Evolutionary conservation across 768 basidiomycete genomes (phyloP).

Genomic region (Amanita exitialis): DNA sequence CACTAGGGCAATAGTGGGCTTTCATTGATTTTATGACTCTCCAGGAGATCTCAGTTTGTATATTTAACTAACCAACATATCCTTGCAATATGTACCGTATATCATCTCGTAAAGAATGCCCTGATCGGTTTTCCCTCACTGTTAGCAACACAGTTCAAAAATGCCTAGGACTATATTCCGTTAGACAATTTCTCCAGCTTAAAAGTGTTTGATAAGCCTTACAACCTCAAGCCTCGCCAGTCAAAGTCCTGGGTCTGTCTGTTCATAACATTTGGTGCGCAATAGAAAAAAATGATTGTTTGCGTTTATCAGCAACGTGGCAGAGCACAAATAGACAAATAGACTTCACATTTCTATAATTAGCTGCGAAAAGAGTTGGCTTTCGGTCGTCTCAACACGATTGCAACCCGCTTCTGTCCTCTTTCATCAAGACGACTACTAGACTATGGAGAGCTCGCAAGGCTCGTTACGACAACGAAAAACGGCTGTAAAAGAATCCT

Average conservation of each 20-base stretch:
- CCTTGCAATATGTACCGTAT: slow-evolving; percentile 21
- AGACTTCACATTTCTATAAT: not conserved
- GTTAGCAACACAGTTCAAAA: slow-evolving; percentile 32
- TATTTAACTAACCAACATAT: not conserved
- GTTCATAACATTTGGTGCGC: not conserved
- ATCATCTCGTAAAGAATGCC: slow-evolving; percentile 59
- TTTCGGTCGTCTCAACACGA: slow-evolving; percentile 7
- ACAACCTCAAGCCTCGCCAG: not conserved
- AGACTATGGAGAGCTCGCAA: slow-evolving; percentile 14
- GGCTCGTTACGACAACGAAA: slow-evolving; percentile 25
- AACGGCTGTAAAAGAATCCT: slow-evolving; percentile 5
- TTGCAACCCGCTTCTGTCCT: not conserved
- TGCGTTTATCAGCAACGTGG: not conserved
- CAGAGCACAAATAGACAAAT: not conserved
- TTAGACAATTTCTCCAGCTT: not conserved
- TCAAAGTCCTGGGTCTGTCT: not conserved
- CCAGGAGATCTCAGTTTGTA: not conserved
- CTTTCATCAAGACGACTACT: slow-evolving; percentile 8
- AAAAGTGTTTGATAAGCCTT: not conserved
- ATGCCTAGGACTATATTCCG: not conserved
- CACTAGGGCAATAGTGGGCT: slow-evolving; percentile 6
- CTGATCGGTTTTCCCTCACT: slow-evolving; percentile 32
- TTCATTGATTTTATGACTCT: not conserved
- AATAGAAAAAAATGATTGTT: not conserved
- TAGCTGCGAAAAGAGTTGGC: not conserved